phyloP scores from a whole-genome alignment of 306 rosid genomes.

The Rubus idaeus region DNA sequence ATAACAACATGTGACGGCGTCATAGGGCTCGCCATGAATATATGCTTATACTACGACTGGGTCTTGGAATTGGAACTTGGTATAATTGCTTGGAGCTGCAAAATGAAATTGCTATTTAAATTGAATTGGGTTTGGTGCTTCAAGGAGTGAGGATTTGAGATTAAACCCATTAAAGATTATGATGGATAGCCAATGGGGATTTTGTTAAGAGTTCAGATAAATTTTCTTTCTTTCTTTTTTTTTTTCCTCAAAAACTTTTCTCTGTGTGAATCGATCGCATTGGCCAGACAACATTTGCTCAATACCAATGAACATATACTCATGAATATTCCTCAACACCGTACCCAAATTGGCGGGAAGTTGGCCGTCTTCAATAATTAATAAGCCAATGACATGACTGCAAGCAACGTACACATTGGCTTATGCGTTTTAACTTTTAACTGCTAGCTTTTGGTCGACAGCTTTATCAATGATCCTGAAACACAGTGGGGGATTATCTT shows the following conservation, averaged over 20 bases:
- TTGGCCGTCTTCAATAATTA: slow-evolving; percentile 5
- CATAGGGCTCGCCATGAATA: slow-evolving; percentile 37
- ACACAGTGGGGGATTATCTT: background rate
- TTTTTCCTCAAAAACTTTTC: background rate
- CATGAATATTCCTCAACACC: slow-evolving; percentile 13
- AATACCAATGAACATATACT: slow-evolving; percentile 3
- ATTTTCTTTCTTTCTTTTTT: background rate
- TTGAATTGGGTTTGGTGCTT: background rate
- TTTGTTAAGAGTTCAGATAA: background rate
- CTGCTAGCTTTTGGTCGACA: background rate
- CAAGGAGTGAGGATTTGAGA: background rate
- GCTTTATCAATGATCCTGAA: background rate
- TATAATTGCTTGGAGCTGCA: background rate
- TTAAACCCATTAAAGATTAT: background rate
- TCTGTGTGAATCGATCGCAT: background rate
- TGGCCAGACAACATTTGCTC: background rate
- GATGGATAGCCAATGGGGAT: slow-evolving; percentile 7
- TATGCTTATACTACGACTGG: slow-evolving; percentile 1
- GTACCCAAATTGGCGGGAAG: slow-evolving; percentile 4
- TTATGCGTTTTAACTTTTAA: background rate
- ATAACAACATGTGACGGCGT: slow-evolving; percentile 43
- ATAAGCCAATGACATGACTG: slow-evolving; percentile 9
- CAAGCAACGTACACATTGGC: background rate
- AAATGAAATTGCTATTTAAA: background rate
- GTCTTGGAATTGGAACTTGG: slow-evolving; percentile 12